Conservation (phyloP, 352 stramenopile species). For the Pythium grandisporangium region DNA sequence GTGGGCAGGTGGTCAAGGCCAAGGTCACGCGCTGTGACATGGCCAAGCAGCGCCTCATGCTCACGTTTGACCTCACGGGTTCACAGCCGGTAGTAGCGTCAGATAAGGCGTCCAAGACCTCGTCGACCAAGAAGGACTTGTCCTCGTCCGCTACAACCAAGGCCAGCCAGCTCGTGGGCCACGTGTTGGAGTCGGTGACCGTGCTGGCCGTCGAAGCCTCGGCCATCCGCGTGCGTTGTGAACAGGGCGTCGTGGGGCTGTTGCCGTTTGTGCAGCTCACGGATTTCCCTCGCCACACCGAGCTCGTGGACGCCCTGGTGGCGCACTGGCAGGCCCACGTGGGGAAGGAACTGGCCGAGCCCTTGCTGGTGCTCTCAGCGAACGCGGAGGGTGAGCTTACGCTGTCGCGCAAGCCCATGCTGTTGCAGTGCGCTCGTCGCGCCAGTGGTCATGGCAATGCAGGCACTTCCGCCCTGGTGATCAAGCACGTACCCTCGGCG, state of each 20-base stretch:
- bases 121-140: conserved; percentile 1
- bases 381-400: conserved; percentile 59
- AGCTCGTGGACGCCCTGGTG: conserved; percentile 64
- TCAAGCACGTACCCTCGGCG: conserved; percentile 33
- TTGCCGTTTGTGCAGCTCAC: conserved; percentile 80
- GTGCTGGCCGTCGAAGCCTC: conserved; percentile 56
- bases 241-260: conserved; percentile 59
- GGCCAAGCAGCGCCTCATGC: conserved; percentile 76
- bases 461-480: too few species aligned
- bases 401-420: conserved; percentile 76
- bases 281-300: conserved; percentile 73
- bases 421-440: conserved; percentile 37
- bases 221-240: conserved; percentile 68
- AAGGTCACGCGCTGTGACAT: conserved; percentile 67
- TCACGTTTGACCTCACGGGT: conserved; percentile 64
- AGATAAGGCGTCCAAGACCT: not conserved
- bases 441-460: too few species aligned
- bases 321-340: conserved; percentile 29
- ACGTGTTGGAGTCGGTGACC: conserved; percentile 48
- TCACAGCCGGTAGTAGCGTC: conserved; percentile 17
- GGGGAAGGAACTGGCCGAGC: conserved; percentile 43
- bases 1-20: conserved; percentile 83
- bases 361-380: conserved; percentile 63
- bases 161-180: conserved; percentile 35
- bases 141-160: conserved; percentile 4